Evolutionary conservation across 352 stramenopile species (phyloP).

Genomic region (Blastocystis sp.): DNA sequence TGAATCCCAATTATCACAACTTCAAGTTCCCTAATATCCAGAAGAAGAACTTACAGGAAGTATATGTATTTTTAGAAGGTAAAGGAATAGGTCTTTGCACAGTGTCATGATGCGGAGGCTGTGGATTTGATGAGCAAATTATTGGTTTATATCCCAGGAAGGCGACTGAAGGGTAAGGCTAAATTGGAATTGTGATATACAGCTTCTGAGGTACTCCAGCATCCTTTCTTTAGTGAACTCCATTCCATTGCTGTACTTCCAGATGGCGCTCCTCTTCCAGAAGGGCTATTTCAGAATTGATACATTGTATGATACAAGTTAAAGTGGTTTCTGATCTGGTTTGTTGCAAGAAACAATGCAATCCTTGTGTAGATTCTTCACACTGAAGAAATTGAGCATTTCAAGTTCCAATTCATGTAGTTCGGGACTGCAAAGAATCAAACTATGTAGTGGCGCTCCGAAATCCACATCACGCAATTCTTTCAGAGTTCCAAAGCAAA

Average conservation of each 20-base stretch:
- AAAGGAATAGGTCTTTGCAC: conserved; percentile 77
- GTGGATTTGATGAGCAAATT: conserved; percentile 95
- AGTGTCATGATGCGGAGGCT: conserved; percentile 79
- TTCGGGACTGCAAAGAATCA: conserved; percentile 88
- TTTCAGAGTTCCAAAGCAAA: conserved; percentile 90
- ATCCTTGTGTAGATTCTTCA: conserved; percentile 59
- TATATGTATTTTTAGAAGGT: conserved; percentile 95
- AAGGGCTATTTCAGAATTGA: conserved; percentile 38
- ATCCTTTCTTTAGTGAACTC: conserved; percentile 98
- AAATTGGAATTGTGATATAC: background rate
- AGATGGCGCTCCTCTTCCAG: conserved; percentile 77
- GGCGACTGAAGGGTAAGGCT: conserved; percentile 74
- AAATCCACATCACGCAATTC: conserved; percentile 89
- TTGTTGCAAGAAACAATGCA: background rate
- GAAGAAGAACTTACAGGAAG: conserved; percentile 75
- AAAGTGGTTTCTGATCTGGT: background rate
- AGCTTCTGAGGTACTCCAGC: conserved; percentile 81
- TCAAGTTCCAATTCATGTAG: conserved; percentile 92
- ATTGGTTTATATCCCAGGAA: conserved; percentile 92
- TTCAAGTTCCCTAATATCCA: conserved; percentile 98
- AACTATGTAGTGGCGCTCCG: conserved; percentile 88
- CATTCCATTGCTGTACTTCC: conserved; percentile 79
- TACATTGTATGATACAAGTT: conserved; percentile 26
- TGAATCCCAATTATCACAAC: conserved; percentile 99
- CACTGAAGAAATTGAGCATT: conserved; percentile 76